Evolutionary conservation across 768 basidiomycete genomes (phyloP), one percentile per base, ranked within the genome.

Genomic region (Agrocybe chaxingu): DNA sequence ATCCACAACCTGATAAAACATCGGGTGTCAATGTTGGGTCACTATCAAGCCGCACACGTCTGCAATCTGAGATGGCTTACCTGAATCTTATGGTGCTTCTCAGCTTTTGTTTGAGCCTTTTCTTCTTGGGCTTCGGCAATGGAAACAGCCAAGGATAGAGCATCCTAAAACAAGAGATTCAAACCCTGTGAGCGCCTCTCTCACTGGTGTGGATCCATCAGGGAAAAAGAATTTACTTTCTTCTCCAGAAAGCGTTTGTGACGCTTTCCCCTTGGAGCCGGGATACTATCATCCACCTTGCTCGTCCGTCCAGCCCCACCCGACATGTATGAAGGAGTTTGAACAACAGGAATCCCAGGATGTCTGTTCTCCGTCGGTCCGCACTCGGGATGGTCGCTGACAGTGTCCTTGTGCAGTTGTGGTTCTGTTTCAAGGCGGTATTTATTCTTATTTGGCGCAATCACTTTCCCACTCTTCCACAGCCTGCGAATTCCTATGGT

Each of bases 121-220:
- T 77, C 59, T 62, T 82, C 80, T 52, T 79, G 74, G 11, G 54
- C 59, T 32, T 60, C 60, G n/a, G 66, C 73, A 60, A 82, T 78
- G 34, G 71, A 71, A 52, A 66, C 57, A n/a, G 80, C 80, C 9
- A 82, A 62, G 45, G 63, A 63, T 51, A 78, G 55, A 4, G 73
- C 71, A 53, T 79, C 78, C 80, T 81, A 55, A 49, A 48, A 31
- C 7, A 49, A 33, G 45, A 11, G 41, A 41, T 24, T 31, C 18
- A 29, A 35, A 29, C 16, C n/a, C 9, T 40, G 40, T 46, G 30
- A 51, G 46, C 36, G 32, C 49, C 42, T 30, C 33, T 30, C 16
- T 43, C 46, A 36, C 18, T 38, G 42, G 52, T 13, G 35, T 18
- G 31, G 45, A 40, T 24, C 8, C 16, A 45, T 8, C 24, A 51